These are phyloP conservation scores for Ophiocordyceps camponoti-saundersi DNA, from an alignment of 2,329 filamentous ascomycete genomes.

Conservation along the genomic window DNA sequence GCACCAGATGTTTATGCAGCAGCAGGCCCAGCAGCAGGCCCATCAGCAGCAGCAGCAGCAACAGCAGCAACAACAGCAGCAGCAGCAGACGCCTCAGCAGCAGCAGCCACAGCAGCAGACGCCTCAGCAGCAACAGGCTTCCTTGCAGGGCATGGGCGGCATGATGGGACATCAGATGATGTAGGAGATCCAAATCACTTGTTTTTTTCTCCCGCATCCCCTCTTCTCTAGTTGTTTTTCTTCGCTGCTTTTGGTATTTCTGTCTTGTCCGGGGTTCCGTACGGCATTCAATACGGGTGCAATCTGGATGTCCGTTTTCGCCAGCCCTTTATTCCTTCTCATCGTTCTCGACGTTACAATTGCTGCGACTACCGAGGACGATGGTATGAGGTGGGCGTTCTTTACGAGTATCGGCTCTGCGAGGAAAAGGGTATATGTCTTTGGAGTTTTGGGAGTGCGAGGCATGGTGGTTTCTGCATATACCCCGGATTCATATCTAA, in stretches of 20 bases:
- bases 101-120: constrained; percentile 14
- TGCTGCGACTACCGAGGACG: too few relatives aligned
- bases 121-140: constrained; percentile 21
- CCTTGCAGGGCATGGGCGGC: constrained; percentile 34
- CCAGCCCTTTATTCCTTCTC: background rate
- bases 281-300: background rate
- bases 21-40: constrained; percentile 16
- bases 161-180: constrained; percentile 37
- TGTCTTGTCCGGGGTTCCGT: background rate
- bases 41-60: constrained; percentile 14
- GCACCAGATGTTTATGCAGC: constrained; percentile 19
- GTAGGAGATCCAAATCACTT: constrained; percentile 10
- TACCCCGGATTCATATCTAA: background rate
- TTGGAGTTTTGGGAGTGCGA: background rate
- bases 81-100: constrained; percentile 7
- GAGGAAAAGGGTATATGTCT: background rate
- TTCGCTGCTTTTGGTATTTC: background rate
- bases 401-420: background rate
- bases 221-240: background rate
- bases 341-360: too few relatives aligned
- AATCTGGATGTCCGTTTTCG: too few relatives aligned
- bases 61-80: constrained; percentile 13
- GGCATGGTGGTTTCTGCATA: background rate
- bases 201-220: too few relatives aligned
- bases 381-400: too few relatives aligned